A percentile compares a stretch with the other conserved stretches of the same genome.
Evolutionary conservation across 169 alveolate genomes (phyloP).

Genomic region (Plasmodium gaboni): DNA sequence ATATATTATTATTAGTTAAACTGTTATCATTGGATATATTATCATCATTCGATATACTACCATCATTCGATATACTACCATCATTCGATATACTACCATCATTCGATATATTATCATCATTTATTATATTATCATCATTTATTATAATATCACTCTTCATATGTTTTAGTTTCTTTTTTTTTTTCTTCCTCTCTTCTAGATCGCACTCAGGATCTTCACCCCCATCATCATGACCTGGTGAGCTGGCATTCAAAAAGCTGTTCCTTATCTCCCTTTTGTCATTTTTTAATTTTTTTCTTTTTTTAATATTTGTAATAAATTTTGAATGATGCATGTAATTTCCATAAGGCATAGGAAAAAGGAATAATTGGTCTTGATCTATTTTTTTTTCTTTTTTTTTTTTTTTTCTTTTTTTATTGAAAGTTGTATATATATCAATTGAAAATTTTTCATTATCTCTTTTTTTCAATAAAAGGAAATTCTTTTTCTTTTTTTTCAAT

Average conservation of each 20-base stretch:
- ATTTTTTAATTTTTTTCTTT: background rate
- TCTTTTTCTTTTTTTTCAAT: constrained; percentile 47
- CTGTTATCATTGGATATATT: background rate
- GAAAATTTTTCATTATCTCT: constrained; percentile 12
- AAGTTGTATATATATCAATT: background rate
- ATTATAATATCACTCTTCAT: background rate
- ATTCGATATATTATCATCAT: constrained; percentile 43
- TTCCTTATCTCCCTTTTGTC: background rate
- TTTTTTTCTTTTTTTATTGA: background rate
- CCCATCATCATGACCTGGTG: constrained; percentile 25
- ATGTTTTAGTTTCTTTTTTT: constrained; percentile 16
- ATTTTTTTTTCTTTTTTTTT: background rate
- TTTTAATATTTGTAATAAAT: background rate
- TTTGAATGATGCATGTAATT: background rate
- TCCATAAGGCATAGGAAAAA: background rate
- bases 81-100: constrained; percentile 28
- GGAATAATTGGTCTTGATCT: background rate
- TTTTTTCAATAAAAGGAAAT: constrained; percentile 36
- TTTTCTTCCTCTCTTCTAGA: background rate
- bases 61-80: background rate
- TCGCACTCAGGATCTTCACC: constrained; percentile 24
- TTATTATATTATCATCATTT: constrained; percentile 14
- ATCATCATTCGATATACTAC: background rate
- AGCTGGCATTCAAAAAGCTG: background rate
- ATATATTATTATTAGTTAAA: constrained; percentile 15